These are phyloP conservation scores for Withania somnifera DNA, from an alignment of 305 asterid species.

Conservation along the genomic window DNA sequence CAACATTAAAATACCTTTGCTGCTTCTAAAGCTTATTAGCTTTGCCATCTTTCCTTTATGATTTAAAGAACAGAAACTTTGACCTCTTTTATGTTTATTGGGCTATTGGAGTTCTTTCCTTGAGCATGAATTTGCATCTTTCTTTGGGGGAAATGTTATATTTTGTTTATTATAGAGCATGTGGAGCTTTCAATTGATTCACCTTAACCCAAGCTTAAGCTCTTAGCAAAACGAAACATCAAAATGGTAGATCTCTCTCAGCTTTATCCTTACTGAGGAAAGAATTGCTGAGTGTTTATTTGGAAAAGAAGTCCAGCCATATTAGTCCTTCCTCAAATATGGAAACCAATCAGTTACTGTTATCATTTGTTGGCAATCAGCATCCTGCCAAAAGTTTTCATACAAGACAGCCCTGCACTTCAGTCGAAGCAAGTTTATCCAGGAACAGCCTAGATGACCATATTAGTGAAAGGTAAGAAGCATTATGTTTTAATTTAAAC, in stretches of 20 bases:
- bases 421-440: constrained; percentile 28
- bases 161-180: neutral
- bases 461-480: constrained; percentile 46
- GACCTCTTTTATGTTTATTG: neutral
- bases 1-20: neutral
- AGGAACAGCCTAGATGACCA: constrained; percentile 24
- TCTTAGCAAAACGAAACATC: constrained; percentile 57
- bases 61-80: neutral
- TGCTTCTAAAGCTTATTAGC: neutral
- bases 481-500: neutral
- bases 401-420: constrained; percentile 22
- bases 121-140: neutral
- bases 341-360: constrained; percentile 49
- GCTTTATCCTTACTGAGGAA: constrained; percentile 49
- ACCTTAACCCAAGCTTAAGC: constrained; percentile 50
- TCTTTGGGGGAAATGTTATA: neutral
- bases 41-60: neutral
- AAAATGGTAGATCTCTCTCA: constrained; percentile 38
- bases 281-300: constrained; percentile 52
- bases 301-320: constrained; percentile 39
- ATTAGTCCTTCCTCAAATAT: constrained; percentile 38
- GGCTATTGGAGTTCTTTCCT: neutral
- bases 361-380: constrained; percentile 58
- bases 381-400: constrained; percentile 30
- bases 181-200: constrained; percentile 8